phyloP scores from a whole-genome alignment of 2,329 filamentous ascomycete species.

The Drechslerella coelobrocha region DNA sequence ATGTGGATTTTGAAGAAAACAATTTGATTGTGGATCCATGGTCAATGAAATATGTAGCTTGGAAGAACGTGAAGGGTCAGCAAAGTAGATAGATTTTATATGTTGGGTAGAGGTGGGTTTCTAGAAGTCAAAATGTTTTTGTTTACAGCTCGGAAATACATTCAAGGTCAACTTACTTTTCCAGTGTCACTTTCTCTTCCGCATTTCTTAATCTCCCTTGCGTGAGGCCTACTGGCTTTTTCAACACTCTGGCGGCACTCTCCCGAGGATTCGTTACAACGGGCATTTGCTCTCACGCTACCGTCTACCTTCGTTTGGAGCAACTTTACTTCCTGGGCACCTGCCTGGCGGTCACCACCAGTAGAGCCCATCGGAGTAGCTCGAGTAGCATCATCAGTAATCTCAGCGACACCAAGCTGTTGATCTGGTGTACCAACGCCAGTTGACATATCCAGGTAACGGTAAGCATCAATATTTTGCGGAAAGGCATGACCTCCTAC shows the following conservation, averaged over 20 bases:
- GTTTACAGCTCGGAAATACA: neutral
- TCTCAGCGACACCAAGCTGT: neutral
- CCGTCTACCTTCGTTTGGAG: neutral
- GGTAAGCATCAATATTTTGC: neutral
- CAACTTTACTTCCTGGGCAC: neutral
- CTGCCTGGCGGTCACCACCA: neutral
- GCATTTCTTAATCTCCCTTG: neutral
- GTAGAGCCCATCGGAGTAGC: neutral
- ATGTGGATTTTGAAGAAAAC: neutral
- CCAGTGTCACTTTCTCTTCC: neutral
- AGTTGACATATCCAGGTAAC: neutral
- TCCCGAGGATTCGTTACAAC: neutral
- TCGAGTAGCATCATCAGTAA: neutral
- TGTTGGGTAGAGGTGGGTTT: neutral
- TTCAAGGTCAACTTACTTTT: neutral
- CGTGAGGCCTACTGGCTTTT: neutral
- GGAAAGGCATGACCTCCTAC: neutral
- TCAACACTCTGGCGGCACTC: neutral
- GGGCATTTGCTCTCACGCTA: neutral
- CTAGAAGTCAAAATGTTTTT: neutral
- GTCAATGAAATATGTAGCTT: slow-evolving; percentile 23
- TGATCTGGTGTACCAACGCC: neutral
- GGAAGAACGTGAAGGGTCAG: neutral
- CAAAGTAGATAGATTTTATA: neutral
- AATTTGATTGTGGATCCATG: neutral